phyloP scores from a whole-genome alignment of 2,329 filamentous ascomycete genomes.

The Pseudogymnoascus sp. region DNA sequence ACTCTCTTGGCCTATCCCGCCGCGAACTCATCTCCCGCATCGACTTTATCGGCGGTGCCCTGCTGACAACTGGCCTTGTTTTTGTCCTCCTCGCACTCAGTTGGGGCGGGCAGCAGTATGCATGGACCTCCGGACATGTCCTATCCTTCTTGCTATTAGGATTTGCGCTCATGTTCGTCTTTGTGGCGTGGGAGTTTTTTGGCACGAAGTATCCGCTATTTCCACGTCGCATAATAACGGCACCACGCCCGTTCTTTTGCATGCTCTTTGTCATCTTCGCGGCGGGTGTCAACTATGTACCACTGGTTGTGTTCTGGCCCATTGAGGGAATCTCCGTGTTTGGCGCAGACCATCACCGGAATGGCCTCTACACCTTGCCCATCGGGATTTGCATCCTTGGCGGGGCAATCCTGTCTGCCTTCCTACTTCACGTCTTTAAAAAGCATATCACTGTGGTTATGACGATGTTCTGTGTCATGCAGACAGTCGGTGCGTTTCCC shows the following conservation, averaged over 20 bases:
- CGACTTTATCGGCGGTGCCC: constrained; percentile 40
- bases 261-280: constrained; percentile 24
- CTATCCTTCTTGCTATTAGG: constrained; percentile 15
- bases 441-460: constrained; percentile 50
- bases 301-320: constrained; percentile 46
- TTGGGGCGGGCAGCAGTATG: constrained; percentile 33
- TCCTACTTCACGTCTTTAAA: constrained; percentile 44
- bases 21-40: constrained; percentile 36
- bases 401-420: constrained; percentile 48
- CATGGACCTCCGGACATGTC: constrained; percentile 33
- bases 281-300: constrained; percentile 11
- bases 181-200: constrained; percentile 20
- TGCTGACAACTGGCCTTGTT: constrained; percentile 39
- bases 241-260: constrained; percentile 31
- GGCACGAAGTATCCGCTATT: constrained; percentile 9
- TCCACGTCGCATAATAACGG: constrained; percentile 33
- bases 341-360: constrained; percentile 50
- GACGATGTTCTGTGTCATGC: constrained; percentile 38
- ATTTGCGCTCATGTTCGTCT: constrained; percentile 14
- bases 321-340: constrained; percentile 55
- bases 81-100: constrained; percentile 40
- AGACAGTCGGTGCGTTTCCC: constrained; percentile 37
- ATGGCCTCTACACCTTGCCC: constrained; percentile 53
- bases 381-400: constrained; percentile 52
- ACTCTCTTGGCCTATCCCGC: constrained; percentile 30